These are phyloP conservation scores for Casuarina equisetifolia DNA, from an alignment of 306 rosid species.

Conservation along the genomic window DNA sequence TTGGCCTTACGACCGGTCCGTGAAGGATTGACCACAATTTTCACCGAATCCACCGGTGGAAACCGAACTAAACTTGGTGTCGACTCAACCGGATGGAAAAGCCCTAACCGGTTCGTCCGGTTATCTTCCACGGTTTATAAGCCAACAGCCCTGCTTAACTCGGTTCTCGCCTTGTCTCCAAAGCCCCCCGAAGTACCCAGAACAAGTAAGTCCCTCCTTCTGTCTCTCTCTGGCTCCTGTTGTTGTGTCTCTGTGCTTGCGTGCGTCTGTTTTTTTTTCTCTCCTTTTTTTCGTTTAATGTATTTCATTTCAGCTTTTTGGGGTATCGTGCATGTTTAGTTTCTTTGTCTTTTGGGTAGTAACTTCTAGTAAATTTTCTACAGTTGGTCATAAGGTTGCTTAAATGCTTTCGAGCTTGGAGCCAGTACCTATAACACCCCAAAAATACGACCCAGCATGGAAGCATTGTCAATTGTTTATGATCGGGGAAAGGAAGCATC, in stretches of 20 bases:
- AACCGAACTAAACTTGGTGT: conserved; percentile 7
- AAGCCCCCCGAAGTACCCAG: conserved; percentile 17
- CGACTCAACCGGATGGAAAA: conserved; percentile 37
- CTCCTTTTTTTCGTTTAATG: background rate
- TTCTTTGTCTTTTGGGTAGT: background rate
- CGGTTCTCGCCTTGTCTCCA: conserved; percentile 49
- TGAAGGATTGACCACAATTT: conserved; percentile 25
- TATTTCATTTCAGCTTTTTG: conserved; percentile 11
- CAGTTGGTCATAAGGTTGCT: background rate
- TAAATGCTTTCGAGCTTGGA: conserved; percentile 62
- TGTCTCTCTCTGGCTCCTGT: background rate
- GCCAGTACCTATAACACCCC: conserved; percentile 70
- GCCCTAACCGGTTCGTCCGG: conserved; percentile 76
- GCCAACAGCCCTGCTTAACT: conserved; percentile 27
- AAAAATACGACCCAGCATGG: conserved; percentile 95
- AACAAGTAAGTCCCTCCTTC: conserved; percentile 48
- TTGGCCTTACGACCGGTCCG: conserved; percentile 39
- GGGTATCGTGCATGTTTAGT: background rate
- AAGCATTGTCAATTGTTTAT: conserved; percentile 87
- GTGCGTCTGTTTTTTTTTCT: background rate
- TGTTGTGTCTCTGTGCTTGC: background rate
- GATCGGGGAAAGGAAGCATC: conserved; percentile 79
- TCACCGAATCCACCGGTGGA: conserved; percentile 37
- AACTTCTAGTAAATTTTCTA: background rate
- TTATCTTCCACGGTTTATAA: conserved; percentile 39